phyloP scores from a whole-genome alignment of 257 asterid genomes.

The Cinchona pubescens region DNA sequence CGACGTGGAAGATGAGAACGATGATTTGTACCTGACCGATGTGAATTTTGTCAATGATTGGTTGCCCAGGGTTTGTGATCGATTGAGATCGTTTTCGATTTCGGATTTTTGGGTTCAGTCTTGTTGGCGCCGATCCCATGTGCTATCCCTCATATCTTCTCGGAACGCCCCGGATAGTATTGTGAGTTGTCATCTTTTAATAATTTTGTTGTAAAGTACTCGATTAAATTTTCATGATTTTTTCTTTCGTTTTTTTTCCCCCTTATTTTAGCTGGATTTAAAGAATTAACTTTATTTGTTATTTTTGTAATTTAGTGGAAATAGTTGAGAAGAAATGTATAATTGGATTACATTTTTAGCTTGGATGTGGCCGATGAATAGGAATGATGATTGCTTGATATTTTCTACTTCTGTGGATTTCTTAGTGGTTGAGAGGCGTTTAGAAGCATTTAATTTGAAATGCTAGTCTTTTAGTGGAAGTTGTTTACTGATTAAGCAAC shows the following conservation, averaged over 20 bases:
- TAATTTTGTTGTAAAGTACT: background rate
- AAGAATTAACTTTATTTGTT: background rate
- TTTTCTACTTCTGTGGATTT: no score
- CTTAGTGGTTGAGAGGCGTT: no score
- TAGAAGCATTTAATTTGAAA: no score
- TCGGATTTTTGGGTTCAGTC: slow-evolving; percentile 83
- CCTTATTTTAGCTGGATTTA: background rate
- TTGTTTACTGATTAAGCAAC: background rate
- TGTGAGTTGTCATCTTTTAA: slow-evolving; percentile 40
- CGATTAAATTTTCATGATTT: background rate
- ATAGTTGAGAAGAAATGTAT: background rate
- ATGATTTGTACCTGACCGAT: slow-evolving; percentile 59
- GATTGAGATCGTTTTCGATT: slow-evolving; percentile 45
- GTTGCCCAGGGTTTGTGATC: slow-evolving; percentile 47
- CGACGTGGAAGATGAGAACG: slow-evolving; percentile 60
- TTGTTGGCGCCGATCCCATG: slow-evolving; percentile 64
- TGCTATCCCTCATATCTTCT: slow-evolving; percentile 52
- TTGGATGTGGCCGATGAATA: background rate
- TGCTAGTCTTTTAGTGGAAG: background rate
- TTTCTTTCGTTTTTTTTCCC: background rate
- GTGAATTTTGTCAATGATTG: slow-evolving; percentile 46
- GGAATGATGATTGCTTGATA: background rate
- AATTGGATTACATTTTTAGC: background rate
- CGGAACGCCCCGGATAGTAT: no score
- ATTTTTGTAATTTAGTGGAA: background rate